These are phyloP conservation scores for Globisporangium splendens DNA, from an alignment of 352 stramenopile species.

Conservation along the genomic window DNA sequence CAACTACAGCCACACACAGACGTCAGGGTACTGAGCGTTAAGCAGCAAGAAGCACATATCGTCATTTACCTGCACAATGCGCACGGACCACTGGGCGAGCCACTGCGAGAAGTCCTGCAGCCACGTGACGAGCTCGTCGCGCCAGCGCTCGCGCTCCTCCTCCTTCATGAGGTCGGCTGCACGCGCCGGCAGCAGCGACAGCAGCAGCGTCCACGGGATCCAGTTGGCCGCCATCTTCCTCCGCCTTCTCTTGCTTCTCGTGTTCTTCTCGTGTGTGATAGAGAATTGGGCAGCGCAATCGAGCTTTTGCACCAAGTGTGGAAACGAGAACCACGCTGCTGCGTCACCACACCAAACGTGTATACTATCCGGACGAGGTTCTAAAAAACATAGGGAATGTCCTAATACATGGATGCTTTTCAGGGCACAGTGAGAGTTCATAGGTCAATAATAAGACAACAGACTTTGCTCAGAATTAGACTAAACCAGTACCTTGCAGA, in stretches of 20 bases:
- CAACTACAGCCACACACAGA: slow-evolving; percentile 22
- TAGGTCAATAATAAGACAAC: too few species aligned
- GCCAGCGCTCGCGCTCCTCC: slow-evolving; percentile 38
- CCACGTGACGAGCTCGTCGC: slow-evolving; percentile 32
- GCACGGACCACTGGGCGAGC: slow-evolving; percentile 33
- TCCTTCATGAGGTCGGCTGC: slow-evolving; percentile 46
- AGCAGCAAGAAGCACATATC: not conserved
- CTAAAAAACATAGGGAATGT: not conserved
- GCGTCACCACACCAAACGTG: not conserved
- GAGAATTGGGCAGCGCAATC: not conserved
- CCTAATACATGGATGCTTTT: not conserved
- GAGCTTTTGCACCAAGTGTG: too few species aligned
- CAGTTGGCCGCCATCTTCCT: slow-evolving; percentile 16
- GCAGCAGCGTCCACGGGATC: slow-evolving; percentile 51
- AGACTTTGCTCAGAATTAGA: too few species aligned
- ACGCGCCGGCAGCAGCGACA: slow-evolving; percentile 42
- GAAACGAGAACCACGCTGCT: not conserved
- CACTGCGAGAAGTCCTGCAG: slow-evolving; percentile 27
- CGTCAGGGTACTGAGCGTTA: not conserved
- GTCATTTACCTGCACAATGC: slow-evolving; percentile 22
- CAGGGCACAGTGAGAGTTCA: too few species aligned
- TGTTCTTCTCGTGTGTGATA: not conserved
- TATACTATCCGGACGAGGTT: not conserved
- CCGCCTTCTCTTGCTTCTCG: not conserved
- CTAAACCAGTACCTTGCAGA: too few species aligned